Evolutionary conservation across 2,329 filamentous ascomycete genomes (phyloP), one percentile per base, ranked within the genome.

Genomic region (Capronia epimyces): DNA sequence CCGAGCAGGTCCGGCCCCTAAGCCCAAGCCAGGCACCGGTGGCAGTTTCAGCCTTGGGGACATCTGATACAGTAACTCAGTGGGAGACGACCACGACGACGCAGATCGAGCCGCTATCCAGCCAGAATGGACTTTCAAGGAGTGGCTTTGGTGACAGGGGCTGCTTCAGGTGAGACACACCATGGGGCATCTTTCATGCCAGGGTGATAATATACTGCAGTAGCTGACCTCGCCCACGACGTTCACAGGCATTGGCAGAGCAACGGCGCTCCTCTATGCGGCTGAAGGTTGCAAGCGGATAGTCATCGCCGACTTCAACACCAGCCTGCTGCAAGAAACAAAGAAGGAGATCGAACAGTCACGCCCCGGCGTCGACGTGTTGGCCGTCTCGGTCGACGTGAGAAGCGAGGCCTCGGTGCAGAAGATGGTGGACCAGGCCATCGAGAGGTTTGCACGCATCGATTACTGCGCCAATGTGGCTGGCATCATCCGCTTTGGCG

Each of bases 381-480:
- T 9, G 12, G 16, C 29, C 29, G 4, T 36, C 15, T 2, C 12
- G 4, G 25, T 34, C 16, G 43, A 46, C 20, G 29, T 36, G 3
- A 10, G 15, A 16, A 3, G 15, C 4, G 43, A 46, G 16, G 18
- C 10, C 4, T 36, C 25, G 21, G 29, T 46, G 8, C 12, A 34
- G 18, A n/a, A 20, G n/a, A 20, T 36, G 13, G 25, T 34, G 7
- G 43, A 46, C 15, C 8, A 20, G 13, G 43, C 29, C 8, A 27
- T 46, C 20, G 29, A 9, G 15, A n/a, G 5, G 3, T 46, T 46
- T 27, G 25, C 6, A 27, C 25, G 25, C 25, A 44, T 44, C 13
- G 42, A 44, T 16, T 44, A 44, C 27, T 25, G 20, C 16, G 42
- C 24, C 9, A 44, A 44, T 44, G 24, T 27, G 13, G 42, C 42